phyloP scores from a whole-genome alignment of 129 eudicot species.

The Kitagawia praeruptora region DNA sequence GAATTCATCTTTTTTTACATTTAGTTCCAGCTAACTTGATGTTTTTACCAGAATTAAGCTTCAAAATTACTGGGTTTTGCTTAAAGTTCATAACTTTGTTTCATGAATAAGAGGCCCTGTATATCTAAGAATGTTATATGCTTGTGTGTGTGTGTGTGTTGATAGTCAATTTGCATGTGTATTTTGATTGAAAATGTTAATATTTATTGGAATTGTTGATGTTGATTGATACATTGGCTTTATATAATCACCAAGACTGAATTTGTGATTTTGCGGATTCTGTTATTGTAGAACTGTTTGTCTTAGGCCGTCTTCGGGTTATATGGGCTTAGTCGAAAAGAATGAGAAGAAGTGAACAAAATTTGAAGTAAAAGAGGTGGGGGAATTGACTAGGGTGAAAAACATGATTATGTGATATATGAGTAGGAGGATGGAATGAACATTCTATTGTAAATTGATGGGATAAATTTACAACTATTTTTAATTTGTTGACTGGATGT shows the following conservation, averaged over 20 bases:
- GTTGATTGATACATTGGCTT: background rate
- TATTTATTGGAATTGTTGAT: background rate
- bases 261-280: background rate
- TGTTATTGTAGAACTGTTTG: background rate
- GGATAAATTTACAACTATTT: background rate
- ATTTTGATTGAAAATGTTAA: too few relatives aligned
- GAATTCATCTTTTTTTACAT: background rate
- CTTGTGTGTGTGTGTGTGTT: background rate
- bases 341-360: constrained; percentile 2
- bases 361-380: background rate
- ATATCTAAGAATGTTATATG: background rate
- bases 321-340: background rate
- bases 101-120: too few relatives aligned
- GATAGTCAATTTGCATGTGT: too few relatives aligned
- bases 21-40: too few relatives aligned
- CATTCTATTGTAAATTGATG: background rate
- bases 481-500: background rate
- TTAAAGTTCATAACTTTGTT: background rate
- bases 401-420: too few relatives aligned
- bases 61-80: background rate
- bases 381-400: too few relatives aligned
- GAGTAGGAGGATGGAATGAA: background rate
- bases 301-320: background rate
- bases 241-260: too few relatives aligned
- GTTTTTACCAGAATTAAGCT: background rate